phyloP scores from a whole-genome alignment of 2,329 filamentous ascomycete species.

The Berkeleyomyces rouxiae region DNA sequence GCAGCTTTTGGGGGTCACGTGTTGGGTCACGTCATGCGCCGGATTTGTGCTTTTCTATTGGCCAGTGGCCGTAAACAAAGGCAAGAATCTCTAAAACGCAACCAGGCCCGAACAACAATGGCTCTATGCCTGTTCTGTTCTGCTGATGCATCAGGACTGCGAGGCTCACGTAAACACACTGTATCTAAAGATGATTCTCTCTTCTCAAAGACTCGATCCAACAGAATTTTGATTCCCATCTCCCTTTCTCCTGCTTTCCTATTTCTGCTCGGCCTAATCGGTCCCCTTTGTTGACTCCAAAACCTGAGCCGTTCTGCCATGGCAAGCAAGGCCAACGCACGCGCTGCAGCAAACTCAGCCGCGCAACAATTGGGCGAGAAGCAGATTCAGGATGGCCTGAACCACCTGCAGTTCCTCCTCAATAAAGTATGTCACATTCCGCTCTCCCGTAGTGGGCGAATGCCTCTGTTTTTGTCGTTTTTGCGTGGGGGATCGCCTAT shows the following conservation, averaged over 20 bases:
- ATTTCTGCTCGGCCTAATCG: neutral
- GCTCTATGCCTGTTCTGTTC: too few relatives aligned
- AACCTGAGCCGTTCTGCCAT: neutral
- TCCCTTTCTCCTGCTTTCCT: neutral
- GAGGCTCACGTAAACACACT: too few relatives aligned
- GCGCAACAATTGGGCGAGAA: constrained; percentile 10
- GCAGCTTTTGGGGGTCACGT: neutral
- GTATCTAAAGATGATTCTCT: too few relatives aligned
- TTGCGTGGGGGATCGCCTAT: neutral
- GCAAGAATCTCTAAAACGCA: neutral
- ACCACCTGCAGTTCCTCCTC: constrained; percentile 12
- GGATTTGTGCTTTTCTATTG: neutral
- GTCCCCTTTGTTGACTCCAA: neutral
- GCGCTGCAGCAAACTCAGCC: constrained; percentile 8
- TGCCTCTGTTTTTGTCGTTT: neutral
- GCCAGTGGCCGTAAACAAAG: neutral
- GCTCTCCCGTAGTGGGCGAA: neutral
- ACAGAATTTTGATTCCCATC: neutral
- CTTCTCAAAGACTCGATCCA: too few relatives aligned
- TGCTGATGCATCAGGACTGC: too few relatives aligned
- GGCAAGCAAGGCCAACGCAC: constrained; percentile 11
- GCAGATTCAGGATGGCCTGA: constrained; percentile 12
- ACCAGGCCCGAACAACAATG: too few relatives aligned
- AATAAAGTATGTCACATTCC: constrained; percentile 11
- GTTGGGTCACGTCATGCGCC: neutral